Conservation (phyloP, 2,329 filamentous ascomycete genomes). For the Fusarium coicis region DNA sequence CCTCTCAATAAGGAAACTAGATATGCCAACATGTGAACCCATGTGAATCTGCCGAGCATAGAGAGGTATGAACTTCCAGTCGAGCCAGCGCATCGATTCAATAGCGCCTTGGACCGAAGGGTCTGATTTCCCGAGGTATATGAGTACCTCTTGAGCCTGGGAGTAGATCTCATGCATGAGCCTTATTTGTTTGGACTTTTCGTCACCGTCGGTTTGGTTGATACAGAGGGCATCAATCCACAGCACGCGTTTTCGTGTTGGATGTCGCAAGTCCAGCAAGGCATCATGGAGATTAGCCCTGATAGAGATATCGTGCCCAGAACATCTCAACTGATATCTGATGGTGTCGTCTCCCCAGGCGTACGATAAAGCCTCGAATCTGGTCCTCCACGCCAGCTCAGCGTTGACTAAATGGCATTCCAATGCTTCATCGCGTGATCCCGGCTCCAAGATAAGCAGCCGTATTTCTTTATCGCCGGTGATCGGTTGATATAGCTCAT, state of each 20-base stretch:
- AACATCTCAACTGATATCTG: accelerated
- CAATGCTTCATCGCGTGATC: accelerated
- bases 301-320: accelerated
- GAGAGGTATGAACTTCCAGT: background rate
- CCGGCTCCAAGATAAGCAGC: background rate
- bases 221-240: background rate
- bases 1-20: accelerated
- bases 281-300: accelerated
- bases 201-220: accelerated
- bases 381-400: background rate
- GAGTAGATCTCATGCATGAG: background rate
- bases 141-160: accelerated
- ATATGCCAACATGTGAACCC: accelerated
- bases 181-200: accelerated
- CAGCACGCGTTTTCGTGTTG: accelerated
- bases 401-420: background rate
- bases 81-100: background rate
- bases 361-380: background rate
- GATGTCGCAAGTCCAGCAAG: accelerated
- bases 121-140: background rate
- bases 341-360: background rate
- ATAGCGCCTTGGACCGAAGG: accelerated
- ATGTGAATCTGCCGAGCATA: too few species aligned
- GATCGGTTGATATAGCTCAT: accelerated
- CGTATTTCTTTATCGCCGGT: background rate